Percentiles rank a stretch among this genome's conserved stretches.
These are phyloP conservation scores for Penicillium sp. DNA, from an alignment of 2,329 filamentous ascomycete species.

Conservation along the genomic window DNA sequence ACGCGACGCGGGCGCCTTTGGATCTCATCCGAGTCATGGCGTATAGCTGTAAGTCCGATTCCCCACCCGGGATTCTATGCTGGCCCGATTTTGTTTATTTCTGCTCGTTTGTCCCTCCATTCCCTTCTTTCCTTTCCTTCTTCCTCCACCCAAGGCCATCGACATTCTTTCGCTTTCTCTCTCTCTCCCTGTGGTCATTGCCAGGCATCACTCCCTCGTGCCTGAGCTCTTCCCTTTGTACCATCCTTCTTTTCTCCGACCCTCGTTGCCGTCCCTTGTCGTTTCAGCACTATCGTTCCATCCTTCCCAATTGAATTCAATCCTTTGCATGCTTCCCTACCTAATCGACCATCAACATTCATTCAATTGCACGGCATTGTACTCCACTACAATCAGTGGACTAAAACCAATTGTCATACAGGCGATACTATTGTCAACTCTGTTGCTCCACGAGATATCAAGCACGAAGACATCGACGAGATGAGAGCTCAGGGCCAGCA, in stretches of 20 bases:
- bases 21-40: slow-evolving; percentile 36
- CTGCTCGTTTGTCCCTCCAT: slow-evolving; percentile 36
- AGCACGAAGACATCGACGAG: slow-evolving; percentile 35
- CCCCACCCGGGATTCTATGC: slow-evolving; percentile 33
- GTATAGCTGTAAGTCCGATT: slow-evolving; percentile 42
- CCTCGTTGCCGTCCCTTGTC: slow-evolving; percentile 10
- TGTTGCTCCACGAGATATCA: slow-evolving; percentile 29
- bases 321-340: not conserved
- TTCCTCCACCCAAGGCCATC: slow-evolving; percentile 17
- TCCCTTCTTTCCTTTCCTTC: slow-evolving; percentile 25
- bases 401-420: slow-evolving; percentile 21
- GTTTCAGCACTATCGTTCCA: not conserved
- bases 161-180: slow-evolving; percentile 28
- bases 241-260: slow-evolving; percentile 6
- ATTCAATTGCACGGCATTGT: slow-evolving; percentile 1
- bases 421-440: slow-evolving; percentile 33
- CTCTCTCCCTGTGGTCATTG: not conserved
- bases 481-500: slow-evolving; percentile 41
- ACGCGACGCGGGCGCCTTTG: slow-evolving; percentile 39
- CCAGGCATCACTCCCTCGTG: not conserved
- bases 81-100: slow-evolving; percentile 44
- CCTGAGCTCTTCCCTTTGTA: not conserved
- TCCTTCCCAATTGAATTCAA: not conserved
- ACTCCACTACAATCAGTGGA: not conserved
- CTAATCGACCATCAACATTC: not conserved